Percentiles rank a stretch among this genome's conserved stretches.
Evolutionary conservation across 2,329 filamentous ascomycete genomes (phyloP).

Genomic region (Colletotrichum tofieldiae): DNA sequence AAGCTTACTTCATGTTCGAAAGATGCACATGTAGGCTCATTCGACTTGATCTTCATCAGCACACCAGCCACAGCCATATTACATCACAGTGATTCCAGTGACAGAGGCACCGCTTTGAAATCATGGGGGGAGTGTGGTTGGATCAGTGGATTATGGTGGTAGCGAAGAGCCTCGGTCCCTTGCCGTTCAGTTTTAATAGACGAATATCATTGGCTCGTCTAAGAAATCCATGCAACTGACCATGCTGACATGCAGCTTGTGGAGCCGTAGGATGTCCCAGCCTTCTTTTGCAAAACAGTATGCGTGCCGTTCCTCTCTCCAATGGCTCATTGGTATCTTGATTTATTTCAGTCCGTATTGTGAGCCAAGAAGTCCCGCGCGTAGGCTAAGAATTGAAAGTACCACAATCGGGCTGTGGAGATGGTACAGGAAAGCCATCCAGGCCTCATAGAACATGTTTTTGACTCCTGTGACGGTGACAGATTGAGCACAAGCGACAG

Average conservation of each 20-base stretch:
- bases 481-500: too few relatives aligned
- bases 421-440: too few relatives aligned
- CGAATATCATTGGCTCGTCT: not conserved
- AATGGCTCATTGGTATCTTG: not conserved
- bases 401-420: not conserved
- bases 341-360: too few relatives aligned
- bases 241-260: conserved; percentile 6
- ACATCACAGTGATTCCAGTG: not conserved
- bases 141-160: not conserved
- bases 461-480: too few relatives aligned
- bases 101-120: not conserved
- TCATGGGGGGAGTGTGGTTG: not conserved
- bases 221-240: not conserved
- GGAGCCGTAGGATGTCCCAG: not conserved
- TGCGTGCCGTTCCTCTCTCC: not conserved
- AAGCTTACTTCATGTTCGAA: not conserved
- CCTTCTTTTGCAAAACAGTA: not conserved
- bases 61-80: too few relatives aligned
- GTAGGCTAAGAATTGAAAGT: not conserved
- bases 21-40: not conserved
- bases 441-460: too few relatives aligned
- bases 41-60: not conserved
- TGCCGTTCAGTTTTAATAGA: not conserved
- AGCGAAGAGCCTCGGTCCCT: not conserved
- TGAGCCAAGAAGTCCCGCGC: not conserved